Evolutionary conservation across 805 yeast genomes (phyloP).

Genomic region (Saturnispora galanensis): DNA sequence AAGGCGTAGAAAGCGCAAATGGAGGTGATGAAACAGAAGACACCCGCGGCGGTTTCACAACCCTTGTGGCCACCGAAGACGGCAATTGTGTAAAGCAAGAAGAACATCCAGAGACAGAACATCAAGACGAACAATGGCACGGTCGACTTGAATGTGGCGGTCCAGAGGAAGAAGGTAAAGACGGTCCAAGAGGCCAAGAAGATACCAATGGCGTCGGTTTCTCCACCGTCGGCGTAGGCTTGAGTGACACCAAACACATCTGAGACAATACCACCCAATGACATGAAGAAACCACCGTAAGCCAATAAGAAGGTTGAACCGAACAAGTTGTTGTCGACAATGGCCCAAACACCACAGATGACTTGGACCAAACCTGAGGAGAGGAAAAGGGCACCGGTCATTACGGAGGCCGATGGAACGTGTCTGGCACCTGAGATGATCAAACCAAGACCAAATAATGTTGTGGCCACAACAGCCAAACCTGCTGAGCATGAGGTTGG

Average conservation of each 20-base stretch:
- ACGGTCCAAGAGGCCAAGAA: constrained; percentile 39
- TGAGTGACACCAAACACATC: constrained; percentile 33
- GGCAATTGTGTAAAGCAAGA: constrained; percentile 31
- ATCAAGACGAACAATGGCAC: constrained; percentile 29
- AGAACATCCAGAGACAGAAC: constrained; percentile 32
- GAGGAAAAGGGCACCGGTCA: constrained; percentile 35
- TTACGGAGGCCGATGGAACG: constrained; percentile 32
- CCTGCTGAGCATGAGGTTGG: constrained; percentile 45
- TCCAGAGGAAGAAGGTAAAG: constrained; percentile 34
- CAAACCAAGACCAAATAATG: constrained; percentile 40
- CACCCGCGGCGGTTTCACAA: constrained; percentile 32
- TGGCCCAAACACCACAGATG: constrained; percentile 43
- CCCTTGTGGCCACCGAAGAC: constrained; percentile 27
- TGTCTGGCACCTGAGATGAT: constrained; percentile 35
- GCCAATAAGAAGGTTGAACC: constrained; percentile 37
- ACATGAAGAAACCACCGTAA: constrained; percentile 41
- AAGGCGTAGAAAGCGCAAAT: constrained; percentile 34
- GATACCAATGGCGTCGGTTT: constrained; percentile 34
- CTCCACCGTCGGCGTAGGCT: constrained; percentile 30
- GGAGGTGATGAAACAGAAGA: constrained; percentile 32
- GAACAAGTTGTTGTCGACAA: constrained; percentile 37
- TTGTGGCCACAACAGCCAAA: constrained; percentile 33
- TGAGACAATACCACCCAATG: constrained; percentile 34
- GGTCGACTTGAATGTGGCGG: constrained; percentile 36
- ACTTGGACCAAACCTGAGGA: constrained; percentile 41